These are phyloP conservation scores for Dioszegia aurantiaca DNA, from an alignment of 768 basidiomycete species.

Conservation along the genomic window DNA sequence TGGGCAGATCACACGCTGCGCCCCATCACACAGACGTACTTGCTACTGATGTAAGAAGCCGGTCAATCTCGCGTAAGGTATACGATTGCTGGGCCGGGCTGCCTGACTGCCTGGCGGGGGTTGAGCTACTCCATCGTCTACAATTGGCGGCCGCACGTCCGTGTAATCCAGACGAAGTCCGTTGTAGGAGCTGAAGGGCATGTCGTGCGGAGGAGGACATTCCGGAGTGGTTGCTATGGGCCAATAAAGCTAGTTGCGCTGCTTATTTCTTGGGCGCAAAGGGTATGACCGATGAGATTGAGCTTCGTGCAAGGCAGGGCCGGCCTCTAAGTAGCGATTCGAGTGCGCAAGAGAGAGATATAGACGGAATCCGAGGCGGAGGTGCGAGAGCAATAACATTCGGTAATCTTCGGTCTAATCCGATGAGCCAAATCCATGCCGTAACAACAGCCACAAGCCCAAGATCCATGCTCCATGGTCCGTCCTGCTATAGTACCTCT, in stretches of 20 bases:
- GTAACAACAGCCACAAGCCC: too few relatives aligned
- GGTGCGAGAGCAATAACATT: neutral
- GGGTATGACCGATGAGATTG: too few relatives aligned
- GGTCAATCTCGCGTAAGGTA: conserved; percentile 44
- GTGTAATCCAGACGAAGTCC: neutral
- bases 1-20: too few relatives aligned
- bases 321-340: too few relatives aligned
- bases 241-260: neutral
- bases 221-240: neutral
- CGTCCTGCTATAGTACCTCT: too few relatives aligned
- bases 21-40: conserved; percentile 24
- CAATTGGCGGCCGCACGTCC: neutral
- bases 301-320: too few relatives aligned
- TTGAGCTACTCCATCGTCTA: neutral
- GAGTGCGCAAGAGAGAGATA: too few relatives aligned
- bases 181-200: neutral
- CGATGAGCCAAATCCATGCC: too few relatives aligned
- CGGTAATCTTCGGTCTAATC: conserved; percentile 8
- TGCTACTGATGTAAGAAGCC: conserved; percentile 40
- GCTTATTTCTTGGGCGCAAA: neutral
- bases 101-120: neutral
- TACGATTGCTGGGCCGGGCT: conserved; percentile 34
- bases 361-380: too few relatives aligned
- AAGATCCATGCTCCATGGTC: neutral
- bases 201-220: conserved; percentile 1